Evolutionary conservation across 2,329 filamentous ascomycete species (phyloP).

Genomic region (Plenodomus biglobosus): DNA sequence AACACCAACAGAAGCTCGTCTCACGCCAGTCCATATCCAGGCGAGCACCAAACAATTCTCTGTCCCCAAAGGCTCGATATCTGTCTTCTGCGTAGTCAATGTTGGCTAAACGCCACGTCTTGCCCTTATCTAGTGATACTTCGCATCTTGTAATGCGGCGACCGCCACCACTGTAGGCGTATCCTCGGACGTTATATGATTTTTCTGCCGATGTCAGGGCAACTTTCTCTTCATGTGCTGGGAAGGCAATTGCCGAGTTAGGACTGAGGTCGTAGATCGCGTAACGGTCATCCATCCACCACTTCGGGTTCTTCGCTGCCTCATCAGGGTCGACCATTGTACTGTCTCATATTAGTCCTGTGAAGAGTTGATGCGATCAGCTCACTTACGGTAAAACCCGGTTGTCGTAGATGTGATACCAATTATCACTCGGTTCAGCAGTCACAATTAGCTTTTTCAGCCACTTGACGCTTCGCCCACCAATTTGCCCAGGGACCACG

Average conservation of each 20-base stretch:
- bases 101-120: conserved; percentile 74
- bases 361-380: neutral
- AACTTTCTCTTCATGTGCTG: conserved; percentile 73
- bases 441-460: conserved; percentile 79
- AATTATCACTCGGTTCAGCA: conserved; percentile 79
- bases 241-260: conserved; percentile 80
- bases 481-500: conserved; percentile 88
- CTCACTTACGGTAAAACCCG: conserved; percentile 69
- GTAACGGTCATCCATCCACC: conserved; percentile 88
- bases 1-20: conserved; percentile 86
- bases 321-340: conserved; percentile 83
- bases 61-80: conserved; percentile 68
- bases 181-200: conserved; percentile 71
- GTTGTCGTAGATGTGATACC: conserved; percentile 96
- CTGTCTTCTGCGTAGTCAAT: conserved; percentile 83
- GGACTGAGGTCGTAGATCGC: conserved; percentile 90
- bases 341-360: conserved; percentile 30
- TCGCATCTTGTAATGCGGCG: conserved; percentile 80
- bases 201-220: conserved; percentile 51
- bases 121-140: conserved; percentile 79
- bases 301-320: conserved; percentile 69
- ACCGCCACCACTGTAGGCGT: conserved; percentile 89
- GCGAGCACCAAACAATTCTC: conserved; percentile 71
- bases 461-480: conserved; percentile 92
- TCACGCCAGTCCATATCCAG: conserved; percentile 83